Conservation (phyloP, 2,329 filamentous ascomycete species). For the Alternaria ventricosa region DNA sequence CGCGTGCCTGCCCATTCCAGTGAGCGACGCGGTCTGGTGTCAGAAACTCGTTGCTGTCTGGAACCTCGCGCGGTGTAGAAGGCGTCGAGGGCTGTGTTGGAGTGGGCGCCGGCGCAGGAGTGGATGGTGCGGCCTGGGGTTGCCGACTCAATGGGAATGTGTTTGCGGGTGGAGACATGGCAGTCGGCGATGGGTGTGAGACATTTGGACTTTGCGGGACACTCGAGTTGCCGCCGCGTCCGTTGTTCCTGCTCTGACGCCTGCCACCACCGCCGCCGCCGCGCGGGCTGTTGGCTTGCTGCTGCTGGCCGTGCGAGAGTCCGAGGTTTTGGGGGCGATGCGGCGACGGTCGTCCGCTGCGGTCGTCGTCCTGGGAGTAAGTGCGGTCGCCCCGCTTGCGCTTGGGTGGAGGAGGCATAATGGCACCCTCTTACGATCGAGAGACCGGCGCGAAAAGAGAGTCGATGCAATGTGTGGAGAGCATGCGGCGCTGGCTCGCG, state of each 20-base stretch:
- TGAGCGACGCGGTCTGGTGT: conserved; percentile 70
- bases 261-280: conserved; percentile 37
- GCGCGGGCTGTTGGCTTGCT: conserved; percentile 36
- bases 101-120: conserved; percentile 13
- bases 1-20: conserved; percentile 73
- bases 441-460: conserved; percentile 32
- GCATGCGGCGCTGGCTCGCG: conserved; percentile 36
- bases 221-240: conserved; percentile 35
- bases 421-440: conserved; percentile 30
- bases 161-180: conserved; percentile 39
- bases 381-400: conserved; percentile 61
- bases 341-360: conserved; percentile 55
- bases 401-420: conserved; percentile 63
- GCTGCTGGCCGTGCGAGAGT: conserved; percentile 58
- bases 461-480: conserved; percentile 29
- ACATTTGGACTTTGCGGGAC: conserved; percentile 40
- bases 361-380: conserved; percentile 52
- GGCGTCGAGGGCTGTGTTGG: conserved; percentile 45
- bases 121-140: conserved; percentile 26
- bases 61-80: conserved; percentile 22
- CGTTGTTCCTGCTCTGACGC: conserved; percentile 36
- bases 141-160: conserved; percentile 23
- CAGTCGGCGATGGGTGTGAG: conserved; percentile 38
- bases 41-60: conserved; percentile 76
- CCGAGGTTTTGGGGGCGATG: conserved; percentile 58